Evolutionary conservation across 306 rosid genomes (phyloP).

Genomic region (Mimosa bimucronata): DNA sequence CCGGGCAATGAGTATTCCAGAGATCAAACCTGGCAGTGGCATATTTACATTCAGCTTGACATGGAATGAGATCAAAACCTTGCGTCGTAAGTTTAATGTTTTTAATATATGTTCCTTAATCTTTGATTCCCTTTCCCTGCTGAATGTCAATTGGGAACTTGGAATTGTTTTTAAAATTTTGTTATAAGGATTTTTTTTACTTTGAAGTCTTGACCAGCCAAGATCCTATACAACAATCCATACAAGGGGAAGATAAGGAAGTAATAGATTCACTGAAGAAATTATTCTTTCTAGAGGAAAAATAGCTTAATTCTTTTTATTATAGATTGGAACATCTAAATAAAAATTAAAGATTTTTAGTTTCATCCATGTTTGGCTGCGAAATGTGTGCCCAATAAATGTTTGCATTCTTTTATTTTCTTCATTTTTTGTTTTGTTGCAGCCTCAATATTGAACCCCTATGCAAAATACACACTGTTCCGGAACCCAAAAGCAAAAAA

Average conservation of each 20-base stretch:
- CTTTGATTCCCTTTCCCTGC: neutral
- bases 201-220: neutral
- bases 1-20: conserved; percentile 46
- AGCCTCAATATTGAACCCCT: conserved; percentile 73
- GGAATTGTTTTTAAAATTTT: neutral
- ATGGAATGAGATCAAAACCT: conserved; percentile 66
- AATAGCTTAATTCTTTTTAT: neutral
- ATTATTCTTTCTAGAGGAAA: neutral
- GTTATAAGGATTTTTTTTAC: no score
- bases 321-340: neutral
- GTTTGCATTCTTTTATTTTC: neutral
- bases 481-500: conserved; percentile 64
- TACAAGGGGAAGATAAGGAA: neutral
- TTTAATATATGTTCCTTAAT: conserved; percentile 14
- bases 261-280: neutral
- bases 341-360: neutral
- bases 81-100: conserved; percentile 67
- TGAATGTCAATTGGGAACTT: neutral
- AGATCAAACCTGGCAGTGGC: conserved; percentile 60
- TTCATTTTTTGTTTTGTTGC: conserved; percentile 33
- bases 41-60: conserved; percentile 74
- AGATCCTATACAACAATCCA: neutral
- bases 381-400: conserved; percentile 2
- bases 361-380: neutral
- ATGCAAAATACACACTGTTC: conserved; percentile 30